Evolutionary conservation across 1,284 basidiomycete species (phyloP).

Genomic region (Leucocoprinus gongylophorus): DNA sequence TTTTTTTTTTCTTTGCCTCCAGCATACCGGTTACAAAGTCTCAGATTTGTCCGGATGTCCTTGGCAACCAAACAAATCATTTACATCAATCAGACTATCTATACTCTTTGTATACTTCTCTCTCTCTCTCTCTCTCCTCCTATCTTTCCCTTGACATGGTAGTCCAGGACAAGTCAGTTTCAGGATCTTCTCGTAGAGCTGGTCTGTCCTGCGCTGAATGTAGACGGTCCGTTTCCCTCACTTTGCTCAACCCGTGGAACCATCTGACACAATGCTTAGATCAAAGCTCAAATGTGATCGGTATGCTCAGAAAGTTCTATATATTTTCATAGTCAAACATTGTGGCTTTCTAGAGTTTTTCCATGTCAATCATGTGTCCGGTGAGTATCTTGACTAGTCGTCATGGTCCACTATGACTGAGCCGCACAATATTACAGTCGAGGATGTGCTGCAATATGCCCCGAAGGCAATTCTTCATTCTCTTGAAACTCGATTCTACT

Average conservation of each 20-base stretch:
- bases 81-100: conserved; percentile 10
- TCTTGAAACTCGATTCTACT: background rate
- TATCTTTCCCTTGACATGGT: conserved; percentile 6
- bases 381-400: conserved; percentile 16
- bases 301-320: conserved; percentile 21
- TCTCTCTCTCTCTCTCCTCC: background rate
- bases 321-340: conserved; percentile 4
- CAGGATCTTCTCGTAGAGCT: conserved; percentile 22
- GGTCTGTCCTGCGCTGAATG: conserved; percentile 47
- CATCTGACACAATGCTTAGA: conserved; percentile 22
- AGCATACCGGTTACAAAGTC: too few relatives aligned
- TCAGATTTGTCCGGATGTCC: too few relatives aligned
- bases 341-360: conserved; percentile 31
- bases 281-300: conserved; percentile 51
- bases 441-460: conserved; percentile 47
- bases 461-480: conserved; percentile 34
- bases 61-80: too few relatives aligned
- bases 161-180: background rate
- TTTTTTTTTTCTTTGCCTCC: too few relatives aligned
- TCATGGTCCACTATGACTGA: background rate
- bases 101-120: conserved; percentile 1
- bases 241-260: background rate
- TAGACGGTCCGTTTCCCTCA: conserved; percentile 31
- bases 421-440: conserved; percentile 24
- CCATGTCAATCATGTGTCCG: conserved; percentile 48